Conservation (phyloP, 2,329 filamentous ascomycete species). For the Aurifilum marmelostoma region DNA sequence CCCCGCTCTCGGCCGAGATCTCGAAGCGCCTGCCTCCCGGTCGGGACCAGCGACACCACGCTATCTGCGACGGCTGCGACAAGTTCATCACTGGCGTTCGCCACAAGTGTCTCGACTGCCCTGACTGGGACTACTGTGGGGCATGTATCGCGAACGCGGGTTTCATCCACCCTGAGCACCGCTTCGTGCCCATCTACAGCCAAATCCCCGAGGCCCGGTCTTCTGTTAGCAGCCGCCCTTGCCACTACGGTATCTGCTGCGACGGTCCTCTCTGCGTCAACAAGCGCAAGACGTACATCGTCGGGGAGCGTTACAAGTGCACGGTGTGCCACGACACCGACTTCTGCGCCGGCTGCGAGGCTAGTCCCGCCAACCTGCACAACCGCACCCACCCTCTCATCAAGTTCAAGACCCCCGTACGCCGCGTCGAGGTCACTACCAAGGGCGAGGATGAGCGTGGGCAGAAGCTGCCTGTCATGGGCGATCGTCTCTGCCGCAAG, state of each 20-base stretch:
- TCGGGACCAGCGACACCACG: conserved; percentile 79
- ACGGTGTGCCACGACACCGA: conserved; percentile 93
- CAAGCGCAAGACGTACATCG: conserved; percentile 69
- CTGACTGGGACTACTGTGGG: conserved; percentile 95
- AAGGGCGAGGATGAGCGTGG: conserved; percentile 75
- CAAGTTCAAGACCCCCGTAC: conserved; percentile 93
- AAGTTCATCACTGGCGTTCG: conserved; percentile 85
- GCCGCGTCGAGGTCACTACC: conserved; percentile 85
- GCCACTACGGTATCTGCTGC: conserved; percentile 88
- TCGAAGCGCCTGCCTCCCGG: conserved; percentile 74
- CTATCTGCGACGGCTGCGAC: conserved; percentile 94
- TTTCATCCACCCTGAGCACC: conserved; percentile 77
- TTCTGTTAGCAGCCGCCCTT: conserved; percentile 46
- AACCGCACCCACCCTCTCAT: conserved; percentile 96
- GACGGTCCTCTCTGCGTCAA: conserved; percentile 85
- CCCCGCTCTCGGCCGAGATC: conserved; percentile 63
- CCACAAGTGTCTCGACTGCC: conserved; percentile 95
- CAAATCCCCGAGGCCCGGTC: conserved; percentile 44
- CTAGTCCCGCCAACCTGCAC: conserved; percentile 79
- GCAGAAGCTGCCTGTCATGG: conserved; percentile 68
- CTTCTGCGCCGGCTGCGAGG: conserved; percentile 94
- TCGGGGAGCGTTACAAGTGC: conserved; percentile 92
- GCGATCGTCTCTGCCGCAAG: conserved; percentile 56
- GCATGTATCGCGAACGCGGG: conserved; percentile 70
- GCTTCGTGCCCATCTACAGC: conserved; percentile 87